Evolutionary conservation across 1,284 basidiomycete species (phyloP), one percentile per base, ranked within the genome.

Genomic region (Schizophyllum commune): DNA sequence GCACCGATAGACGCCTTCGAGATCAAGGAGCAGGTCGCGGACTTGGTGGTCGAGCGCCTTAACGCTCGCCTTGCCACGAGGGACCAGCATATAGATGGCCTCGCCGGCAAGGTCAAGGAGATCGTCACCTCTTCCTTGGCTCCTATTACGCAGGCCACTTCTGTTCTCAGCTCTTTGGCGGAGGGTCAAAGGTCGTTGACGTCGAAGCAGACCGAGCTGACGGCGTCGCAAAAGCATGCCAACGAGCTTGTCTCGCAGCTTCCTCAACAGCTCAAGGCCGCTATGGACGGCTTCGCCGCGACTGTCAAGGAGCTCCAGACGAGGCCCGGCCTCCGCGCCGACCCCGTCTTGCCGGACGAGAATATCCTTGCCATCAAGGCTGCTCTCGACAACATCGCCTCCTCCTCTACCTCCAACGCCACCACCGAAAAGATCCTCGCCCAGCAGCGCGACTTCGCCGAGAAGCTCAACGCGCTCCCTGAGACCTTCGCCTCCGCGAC

Each of bases 21-120:
- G 69, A 89, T 92, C 71, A 91, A 90, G 75, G 90, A 92, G 68
- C 88, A 91, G 66, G 89, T 92, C 0, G 89, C 90, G 2, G 90
- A 92, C 70, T 81, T 92, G 22, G 90, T 92, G 4, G 88, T 92
- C 3, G 91, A 91, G 70, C 83, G 91, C 27, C 77, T 92, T 17
- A 89, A 92, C 66, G 88, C 91, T 9, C 83, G 90, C 15, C 78
- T 92, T 56, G 82, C 89, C 21, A 84, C 90, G 32, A 80, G 89
- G 17, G 89, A 92, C 71, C 84, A 85, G 68, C 89, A 84, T 66
- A 73, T 84, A 19, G 88, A 92, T 27, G 72, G 72, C 4, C 71
- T 92, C 51, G 78, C 82, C 3, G 71, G 72, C 51, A 85, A 78
- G 66, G 77, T 92, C 15, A 72, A 76, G 1, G 84, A 89, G 59